These are phyloP conservation scores for Blastobotrys ciferrii DNA, from an alignment of 1,139 yeast species.

Conservation along the genomic window DNA sequence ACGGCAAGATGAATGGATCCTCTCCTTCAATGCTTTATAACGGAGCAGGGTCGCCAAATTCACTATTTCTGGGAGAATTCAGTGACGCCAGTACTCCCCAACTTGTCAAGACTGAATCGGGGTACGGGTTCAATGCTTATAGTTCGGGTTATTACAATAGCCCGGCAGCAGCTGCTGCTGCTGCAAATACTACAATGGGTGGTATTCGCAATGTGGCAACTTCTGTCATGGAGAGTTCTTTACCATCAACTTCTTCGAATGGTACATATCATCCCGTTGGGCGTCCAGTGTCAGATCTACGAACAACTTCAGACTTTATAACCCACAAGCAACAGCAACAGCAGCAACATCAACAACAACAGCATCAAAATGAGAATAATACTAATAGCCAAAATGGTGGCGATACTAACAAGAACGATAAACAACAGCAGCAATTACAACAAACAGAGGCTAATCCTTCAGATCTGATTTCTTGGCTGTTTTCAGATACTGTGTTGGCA, in stretches of 20 bases:
- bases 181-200: constrained; percentile 1
- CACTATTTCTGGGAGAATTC: constrained; percentile 2
- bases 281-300: constrained; percentile 23
- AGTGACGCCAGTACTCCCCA: background rate
- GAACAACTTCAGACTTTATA: constrained; percentile 7
- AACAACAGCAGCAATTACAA: background rate
- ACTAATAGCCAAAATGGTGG: background rate
- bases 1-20: background rate
- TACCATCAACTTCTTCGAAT: background rate
- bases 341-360: background rate
- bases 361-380: background rate
- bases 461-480: constrained; percentile 39
- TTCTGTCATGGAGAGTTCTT: background rate
- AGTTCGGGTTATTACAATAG: constrained; percentile 4
- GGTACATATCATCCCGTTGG: constrained; percentile 17
- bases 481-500: constrained; percentile 36
- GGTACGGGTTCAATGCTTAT: background rate
- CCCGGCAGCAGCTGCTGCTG: constrained; percentile 5
- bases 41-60: background rate
- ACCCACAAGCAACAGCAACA: background rate
- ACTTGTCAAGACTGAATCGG: constrained; percentile 1
- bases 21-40: background rate
- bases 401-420: constrained; percentile 6
- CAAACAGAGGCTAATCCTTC: constrained; percentile 15
- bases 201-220: background rate